Percentiles rank a stretch among this genome's conserved stretches.
phyloP scores from a whole-genome alignment of 2,329 filamentous ascomycete genomes.

The Biscogniauxia mediterranea region DNA sequence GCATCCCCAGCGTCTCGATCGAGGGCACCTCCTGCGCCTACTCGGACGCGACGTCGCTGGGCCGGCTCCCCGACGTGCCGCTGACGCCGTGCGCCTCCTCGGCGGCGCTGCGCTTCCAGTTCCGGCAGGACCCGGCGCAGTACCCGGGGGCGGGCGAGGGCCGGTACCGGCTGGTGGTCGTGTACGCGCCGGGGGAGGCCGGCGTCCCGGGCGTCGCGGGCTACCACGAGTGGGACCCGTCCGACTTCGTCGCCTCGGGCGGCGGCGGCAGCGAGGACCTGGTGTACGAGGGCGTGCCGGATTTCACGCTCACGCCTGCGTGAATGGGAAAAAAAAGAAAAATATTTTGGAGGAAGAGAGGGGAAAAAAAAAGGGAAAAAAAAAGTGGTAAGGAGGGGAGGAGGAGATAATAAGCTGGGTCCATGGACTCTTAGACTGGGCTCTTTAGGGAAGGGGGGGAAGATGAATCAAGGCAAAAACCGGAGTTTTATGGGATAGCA shows the following conservation, averaged over 20 bases:
- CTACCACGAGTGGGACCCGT: constrained; percentile 27
- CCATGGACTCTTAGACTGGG: no score
- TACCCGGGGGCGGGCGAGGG: constrained; percentile 19
- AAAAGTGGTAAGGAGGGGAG: no score
- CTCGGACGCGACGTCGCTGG: constrained; percentile 18
- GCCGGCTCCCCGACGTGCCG: constrained; percentile 19
- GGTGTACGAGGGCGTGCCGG: constrained; percentile 21
- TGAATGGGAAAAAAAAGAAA: no score
- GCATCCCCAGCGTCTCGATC: constrained; percentile 8
- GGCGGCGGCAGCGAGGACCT: constrained; percentile 17
- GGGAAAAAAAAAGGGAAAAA: no score
- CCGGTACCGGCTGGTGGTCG: constrained; percentile 24
- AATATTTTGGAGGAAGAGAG: no score
- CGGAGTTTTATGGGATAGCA: background rate
- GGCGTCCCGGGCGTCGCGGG: constrained; percentile 10
- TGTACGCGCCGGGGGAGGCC: constrained; percentile 12
- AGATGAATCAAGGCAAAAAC: background rate
- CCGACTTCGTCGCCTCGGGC: constrained; percentile 19
- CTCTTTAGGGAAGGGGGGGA: no score
- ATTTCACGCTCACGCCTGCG: constrained; percentile 12
- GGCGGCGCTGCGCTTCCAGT: constrained; percentile 24
- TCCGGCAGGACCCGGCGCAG: constrained; percentile 26
- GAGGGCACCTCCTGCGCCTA: constrained; percentile 21
- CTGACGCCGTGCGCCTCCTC: constrained; percentile 21
- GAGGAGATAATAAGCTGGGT: no score